Percentiles rank a stretch among this genome's conserved stretches.
phyloP scores from a whole-genome alignment of 2,329 filamentous ascomycete genomes.

The Juglanconis sp. region DNA sequence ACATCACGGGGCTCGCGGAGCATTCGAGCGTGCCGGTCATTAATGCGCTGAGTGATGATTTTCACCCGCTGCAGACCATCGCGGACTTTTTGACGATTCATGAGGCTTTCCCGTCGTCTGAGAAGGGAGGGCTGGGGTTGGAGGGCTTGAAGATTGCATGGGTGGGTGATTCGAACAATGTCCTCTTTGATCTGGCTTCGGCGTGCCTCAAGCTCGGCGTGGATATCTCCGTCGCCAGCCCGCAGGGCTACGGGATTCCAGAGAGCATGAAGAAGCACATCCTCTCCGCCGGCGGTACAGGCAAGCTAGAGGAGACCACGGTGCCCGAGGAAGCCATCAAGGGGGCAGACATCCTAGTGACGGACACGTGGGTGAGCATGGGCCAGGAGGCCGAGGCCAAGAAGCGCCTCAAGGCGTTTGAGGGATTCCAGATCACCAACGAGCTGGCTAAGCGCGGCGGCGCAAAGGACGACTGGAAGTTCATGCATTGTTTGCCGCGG shows the following conservation, averaged over 20 bases:
- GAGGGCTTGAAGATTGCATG: constrained; percentile 88
- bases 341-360: constrained; percentile 84
- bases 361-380: constrained; percentile 98
- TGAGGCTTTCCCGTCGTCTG: constrained; percentile 63
- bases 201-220: constrained; percentile 84
- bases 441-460: constrained; percentile 80
- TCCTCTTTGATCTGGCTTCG: constrained; percentile 89
- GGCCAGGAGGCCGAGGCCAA: constrained; percentile 85
- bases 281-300: constrained; percentile 57
- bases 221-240: constrained; percentile 82
- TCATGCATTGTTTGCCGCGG: constrained; percentile 96
- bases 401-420: constrained; percentile 76
- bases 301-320: constrained; percentile 70
- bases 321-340: constrained; percentile 82
- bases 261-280: constrained; percentile 71
- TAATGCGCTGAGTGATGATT: constrained; percentile 84
- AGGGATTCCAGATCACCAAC: constrained; percentile 86
- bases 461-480: constrained; percentile 87
- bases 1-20: constrained; percentile 67
- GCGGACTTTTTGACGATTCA: constrained; percentile 90
- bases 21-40: constrained; percentile 77
- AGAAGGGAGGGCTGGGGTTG: constrained; percentile 56
- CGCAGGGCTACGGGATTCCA: constrained; percentile 80
- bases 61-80: constrained; percentile 90
- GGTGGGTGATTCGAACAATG: constrained; percentile 96